Evolutionary conservation across 495 filamentous ascomycete genomes (phyloP).

Genomic region (Jackrogersella multiformis): DNA sequence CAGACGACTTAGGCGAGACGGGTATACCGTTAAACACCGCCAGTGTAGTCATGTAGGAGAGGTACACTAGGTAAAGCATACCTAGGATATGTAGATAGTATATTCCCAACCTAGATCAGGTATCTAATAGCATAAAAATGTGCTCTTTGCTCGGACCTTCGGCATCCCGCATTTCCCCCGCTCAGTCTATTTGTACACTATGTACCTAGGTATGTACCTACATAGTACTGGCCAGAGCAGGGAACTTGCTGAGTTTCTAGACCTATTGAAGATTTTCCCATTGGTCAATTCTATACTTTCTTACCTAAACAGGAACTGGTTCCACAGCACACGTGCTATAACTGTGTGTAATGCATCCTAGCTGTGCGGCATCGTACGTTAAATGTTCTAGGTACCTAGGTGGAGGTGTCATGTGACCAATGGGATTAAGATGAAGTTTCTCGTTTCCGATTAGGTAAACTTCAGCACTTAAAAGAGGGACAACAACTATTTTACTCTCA

Average conservation of each 20-base stretch:
- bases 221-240: constrained; percentile 1
- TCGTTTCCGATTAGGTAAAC: not conserved
- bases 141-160: constrained; percentile 23
- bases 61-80: too few relatives aligned
- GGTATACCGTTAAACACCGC: not conserved
- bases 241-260: not conserved
- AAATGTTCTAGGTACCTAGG: too few relatives aligned
- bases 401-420: constrained; percentile 4
- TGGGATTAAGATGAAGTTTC: not conserved
- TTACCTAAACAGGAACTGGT: constrained; percentile 36
- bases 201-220: too few relatives aligned
- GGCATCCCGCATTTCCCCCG: constrained; percentile 30
- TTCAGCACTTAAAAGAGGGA: too few relatives aligned
- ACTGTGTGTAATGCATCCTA: constrained; percentile 6
- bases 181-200: too few relatives aligned
- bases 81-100: too few relatives aligned
- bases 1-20: not conserved
- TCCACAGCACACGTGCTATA: constrained; percentile 22
- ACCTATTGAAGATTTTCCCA: constrained; percentile 25
- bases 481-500: too few relatives aligned
- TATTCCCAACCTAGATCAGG: too few relatives aligned
- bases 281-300: constrained; percentile 28
- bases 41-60: too few relatives aligned
- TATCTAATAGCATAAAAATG: constrained; percentile 13
- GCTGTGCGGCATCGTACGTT: constrained; percentile 33